phyloP scores from a whole-genome alignment of 2,329 filamentous ascomycete genomes.

The Thelonectria olida region DNA sequence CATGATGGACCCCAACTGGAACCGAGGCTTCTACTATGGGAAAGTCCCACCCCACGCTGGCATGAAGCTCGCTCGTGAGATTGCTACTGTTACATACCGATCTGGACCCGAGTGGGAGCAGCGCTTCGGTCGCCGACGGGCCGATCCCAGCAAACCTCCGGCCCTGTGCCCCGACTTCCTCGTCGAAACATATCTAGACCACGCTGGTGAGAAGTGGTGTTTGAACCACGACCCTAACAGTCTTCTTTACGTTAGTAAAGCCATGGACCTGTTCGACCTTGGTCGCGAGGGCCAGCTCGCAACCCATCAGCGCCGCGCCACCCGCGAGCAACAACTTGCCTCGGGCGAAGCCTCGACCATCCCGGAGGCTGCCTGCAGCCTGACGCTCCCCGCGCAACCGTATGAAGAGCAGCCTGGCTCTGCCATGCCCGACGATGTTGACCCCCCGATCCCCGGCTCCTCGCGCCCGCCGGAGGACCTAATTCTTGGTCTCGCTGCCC shows the following conservation, averaged over 20 bases:
- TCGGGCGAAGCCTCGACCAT: conserved; percentile 61
- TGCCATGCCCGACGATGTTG: conserved; percentile 44
- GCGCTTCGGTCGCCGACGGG: conserved; percentile 86
- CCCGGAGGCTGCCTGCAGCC: conserved; percentile 65
- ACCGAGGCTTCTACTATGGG: conserved; percentile 92
- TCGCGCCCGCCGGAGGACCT: conserved; percentile 79
- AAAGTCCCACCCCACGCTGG: conserved; percentile 89
- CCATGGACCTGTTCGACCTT: conserved; percentile 98
- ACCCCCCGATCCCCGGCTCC: conserved; percentile 41
- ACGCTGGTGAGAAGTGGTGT: conserved; percentile 98
- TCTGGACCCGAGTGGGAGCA: conserved; percentile 98
- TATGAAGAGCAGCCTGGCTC: conserved; percentile 82
- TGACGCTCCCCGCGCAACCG: conserved; percentile 83
- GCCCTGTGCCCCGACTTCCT: conserved; percentile 97
- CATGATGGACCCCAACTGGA: conserved; percentile 99
- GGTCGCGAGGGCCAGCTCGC: conserved; percentile 75
- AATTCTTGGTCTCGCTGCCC: conserved; percentile 74
- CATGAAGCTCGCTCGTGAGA: conserved; percentile 98
- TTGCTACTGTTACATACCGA: conserved; percentile 96
- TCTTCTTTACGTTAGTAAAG: conserved; percentile 94
- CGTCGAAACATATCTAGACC: conserved; percentile 97
- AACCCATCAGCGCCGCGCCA: conserved; percentile 68
- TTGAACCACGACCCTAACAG: conserved; percentile 97
- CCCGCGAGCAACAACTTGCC: conserved; percentile 67
- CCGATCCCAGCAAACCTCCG: conserved; percentile 85